These are phyloP conservation scores for Aspergillus intermedius DNA, from an alignment of 2,329 filamentous ascomycete genomes.

Conservation along the genomic window DNA sequence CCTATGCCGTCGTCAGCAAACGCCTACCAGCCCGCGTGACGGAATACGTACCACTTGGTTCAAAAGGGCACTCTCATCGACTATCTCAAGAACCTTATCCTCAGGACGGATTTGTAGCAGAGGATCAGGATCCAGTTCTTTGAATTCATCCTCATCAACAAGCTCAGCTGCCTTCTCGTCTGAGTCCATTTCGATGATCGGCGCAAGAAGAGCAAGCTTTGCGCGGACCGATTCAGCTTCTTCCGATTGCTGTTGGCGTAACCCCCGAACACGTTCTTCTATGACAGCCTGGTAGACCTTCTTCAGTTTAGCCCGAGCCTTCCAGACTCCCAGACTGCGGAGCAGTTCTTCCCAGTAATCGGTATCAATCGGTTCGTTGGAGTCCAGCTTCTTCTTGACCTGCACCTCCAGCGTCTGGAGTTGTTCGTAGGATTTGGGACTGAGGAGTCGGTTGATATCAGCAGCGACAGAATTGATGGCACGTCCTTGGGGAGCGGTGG, in stretches of 20 bases:
- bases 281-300: conserved; percentile 71
- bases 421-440: conserved; percentile 78
- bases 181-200: conserved; percentile 20
- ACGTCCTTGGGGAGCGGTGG: conserved; percentile 61
- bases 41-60: conserved; percentile 44
- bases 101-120: conserved; percentile 57
- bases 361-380: conserved; percentile 85
- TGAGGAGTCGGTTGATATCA: conserved; percentile 81
- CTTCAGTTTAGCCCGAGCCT: conserved; percentile 78
- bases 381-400: conserved; percentile 76
- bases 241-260: conserved; percentile 62
- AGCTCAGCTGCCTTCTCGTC: conserved; percentile 2
- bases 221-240: conserved; percentile 54
- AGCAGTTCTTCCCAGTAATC: conserved; percentile 97
- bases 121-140: conserved; percentile 57
- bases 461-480: conserved; percentile 74
- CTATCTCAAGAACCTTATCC: conserved; percentile 54
- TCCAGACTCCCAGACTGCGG: conserved; percentile 78
- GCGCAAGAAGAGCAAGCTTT: conserved; percentile 48
- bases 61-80: conserved; percentile 55
- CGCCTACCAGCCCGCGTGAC: background rate
- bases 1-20: conserved; percentile 25
- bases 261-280: conserved; percentile 58
- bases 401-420: conserved; percentile 81
- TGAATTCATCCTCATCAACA: conserved; percentile 31